Percentiles rank a stretch among this genome's conserved stretches.
Evolutionary conservation across 768 basidiomycete genomes (phyloP).

Genomic region (Hortiboletus campestris): DNA sequence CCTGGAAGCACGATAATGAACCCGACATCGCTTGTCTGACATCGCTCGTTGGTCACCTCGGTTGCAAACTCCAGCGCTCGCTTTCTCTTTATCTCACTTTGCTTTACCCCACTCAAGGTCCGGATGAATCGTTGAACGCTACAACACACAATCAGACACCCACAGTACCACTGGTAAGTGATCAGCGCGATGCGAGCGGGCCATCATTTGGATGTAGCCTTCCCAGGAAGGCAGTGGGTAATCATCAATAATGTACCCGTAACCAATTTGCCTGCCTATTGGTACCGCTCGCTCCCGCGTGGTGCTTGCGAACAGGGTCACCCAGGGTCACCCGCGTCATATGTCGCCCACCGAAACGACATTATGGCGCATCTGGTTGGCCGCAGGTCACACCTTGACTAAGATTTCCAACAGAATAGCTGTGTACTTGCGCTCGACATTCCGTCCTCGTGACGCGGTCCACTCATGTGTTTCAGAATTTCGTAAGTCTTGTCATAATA

Average conservation of each 20-base stretch:
- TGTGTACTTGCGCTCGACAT: neutral
- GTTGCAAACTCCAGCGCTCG: neutral
- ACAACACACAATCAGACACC: too few relatives aligned
- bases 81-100: neutral
- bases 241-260: neutral
- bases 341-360: neutral
- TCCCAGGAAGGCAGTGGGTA: neutral
- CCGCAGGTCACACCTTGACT: neutral
- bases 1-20: neutral
- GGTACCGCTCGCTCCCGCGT: neutral
- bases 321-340: neutral
- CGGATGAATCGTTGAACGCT: neutral
- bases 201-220: neutral
- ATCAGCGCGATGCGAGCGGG: neutral
- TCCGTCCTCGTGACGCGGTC: neutral
- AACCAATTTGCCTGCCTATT: neutral
- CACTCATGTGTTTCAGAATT: neutral
- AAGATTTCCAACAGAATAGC: neutral
- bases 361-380: neutral
- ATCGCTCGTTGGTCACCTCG: neutral
- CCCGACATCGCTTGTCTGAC: conserved; percentile 17
- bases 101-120: neutral
- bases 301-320: neutral
- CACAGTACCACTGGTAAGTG: neutral
- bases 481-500: neutral